Evolutionary conservation across 1,284 basidiomycete species (phyloP), one percentile per base, ranked within the genome.

Genomic region (Moesziomyces antarcticus): DNA sequence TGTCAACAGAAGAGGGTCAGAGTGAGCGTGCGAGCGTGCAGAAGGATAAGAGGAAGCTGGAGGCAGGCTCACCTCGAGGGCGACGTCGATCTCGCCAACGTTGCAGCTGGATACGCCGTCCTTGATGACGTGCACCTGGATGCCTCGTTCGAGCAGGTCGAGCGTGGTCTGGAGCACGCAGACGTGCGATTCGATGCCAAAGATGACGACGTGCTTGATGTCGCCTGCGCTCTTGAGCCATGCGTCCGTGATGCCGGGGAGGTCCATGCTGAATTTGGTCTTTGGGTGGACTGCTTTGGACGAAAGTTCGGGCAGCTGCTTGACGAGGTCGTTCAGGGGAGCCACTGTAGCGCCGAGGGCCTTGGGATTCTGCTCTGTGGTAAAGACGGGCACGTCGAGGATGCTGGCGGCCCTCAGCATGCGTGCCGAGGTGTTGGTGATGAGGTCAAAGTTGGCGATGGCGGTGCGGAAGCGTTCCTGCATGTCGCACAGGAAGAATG

Each of bases 171-270:
- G 93, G 5, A 93, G 87, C 10, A 97, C 89, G 80, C 94, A 97
- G 62, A 97, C 90, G 78, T 97, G 94, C 3, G 91, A 88, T 91
- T 92, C 80, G 62, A 95, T 94, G 30, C 94, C 94, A 76, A 93
- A 89, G 5, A 97, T 85, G 25, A 95, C 89, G 50, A 93, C 86
- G 20, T 88, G 88, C 54, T 88, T 86, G 63, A 90, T 84, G 24
- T 86, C 81, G 22, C 71, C 71, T 11, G 71, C 70, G 14, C 62
- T 53, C 30, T 85, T 79, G 58, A 94, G 86, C 14, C 89, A 79
- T 9, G 85, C 76, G 49, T 86, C 85, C 16, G 71, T 73, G 6
- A 94, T 88, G 50, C 91, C 89, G 2, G 90, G 88, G 0, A 89
- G 90, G 56, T 90, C 79, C 93, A 96, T 94, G 6, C 91, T 92